These are phyloP conservation scores for Hericium coralloides DNA, from an alignment of 768 basidiomycete species.

Conservation along the genomic window DNA sequence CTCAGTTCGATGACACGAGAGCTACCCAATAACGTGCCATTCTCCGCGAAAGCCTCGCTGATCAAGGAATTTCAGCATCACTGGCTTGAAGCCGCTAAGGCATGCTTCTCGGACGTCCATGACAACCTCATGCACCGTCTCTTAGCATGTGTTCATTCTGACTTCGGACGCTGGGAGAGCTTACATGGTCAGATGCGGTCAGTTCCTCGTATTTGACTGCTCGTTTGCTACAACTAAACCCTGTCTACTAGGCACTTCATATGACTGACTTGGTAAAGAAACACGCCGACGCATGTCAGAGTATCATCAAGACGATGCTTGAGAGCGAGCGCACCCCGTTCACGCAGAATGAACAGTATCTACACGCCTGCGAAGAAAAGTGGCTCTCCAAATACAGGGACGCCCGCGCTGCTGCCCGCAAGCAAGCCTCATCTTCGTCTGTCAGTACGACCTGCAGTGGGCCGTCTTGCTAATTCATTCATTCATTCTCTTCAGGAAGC, in stretches of 20 bases:
- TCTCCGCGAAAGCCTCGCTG: neutral
- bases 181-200: neutral
- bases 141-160: neutral
- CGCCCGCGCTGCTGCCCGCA: neutral
- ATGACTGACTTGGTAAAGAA: neutral
- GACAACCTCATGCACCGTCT: neutral
- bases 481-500: no score
- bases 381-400: neutral
- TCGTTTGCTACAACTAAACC: no score
- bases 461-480: neutral
- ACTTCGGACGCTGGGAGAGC: neutral
- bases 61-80: neutral
- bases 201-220: neutral
- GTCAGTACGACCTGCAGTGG: neutral
- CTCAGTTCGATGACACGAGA: slow-evolving; percentile 1
- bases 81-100: neutral
- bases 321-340: neutral
- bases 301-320: neutral
- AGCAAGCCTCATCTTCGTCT: neutral
- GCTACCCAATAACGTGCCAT: neutral
- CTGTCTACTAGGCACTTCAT: neutral
- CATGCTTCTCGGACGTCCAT: neutral
- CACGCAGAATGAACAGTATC: slow-evolving; percentile 1
- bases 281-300: neutral
- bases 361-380: neutral